These are phyloP conservation scores for Ettlia oleoabundans DNA, from an alignment of 139 green algal species.

Conservation along the genomic window DNA sequence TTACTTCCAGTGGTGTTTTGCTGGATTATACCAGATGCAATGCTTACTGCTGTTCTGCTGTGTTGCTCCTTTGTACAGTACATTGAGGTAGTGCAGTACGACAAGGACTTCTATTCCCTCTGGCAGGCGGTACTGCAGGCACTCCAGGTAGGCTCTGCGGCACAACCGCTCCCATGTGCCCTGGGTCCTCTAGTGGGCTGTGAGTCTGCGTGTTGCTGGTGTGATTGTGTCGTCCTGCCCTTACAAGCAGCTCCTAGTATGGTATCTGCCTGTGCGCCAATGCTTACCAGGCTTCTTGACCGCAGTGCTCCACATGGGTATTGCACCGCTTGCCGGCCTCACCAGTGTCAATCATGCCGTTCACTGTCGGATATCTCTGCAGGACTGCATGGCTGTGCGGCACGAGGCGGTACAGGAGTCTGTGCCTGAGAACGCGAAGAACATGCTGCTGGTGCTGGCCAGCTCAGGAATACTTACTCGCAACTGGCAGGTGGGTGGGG, in stretches of 20 bases:
- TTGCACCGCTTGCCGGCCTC: too few relatives aligned
- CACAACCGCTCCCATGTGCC: background rate
- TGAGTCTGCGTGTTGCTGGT: background rate
- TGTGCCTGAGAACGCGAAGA: conserved; percentile 93
- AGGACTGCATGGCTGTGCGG: conserved; percentile 60
- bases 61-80: conserved; percentile 49
- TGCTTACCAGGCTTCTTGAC: too few relatives aligned
- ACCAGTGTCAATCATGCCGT: too few relatives aligned
- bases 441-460: conserved; percentile 95
- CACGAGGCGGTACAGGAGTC: conserved; percentile 84
- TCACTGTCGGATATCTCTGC: background rate
- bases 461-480: conserved; percentile 63
- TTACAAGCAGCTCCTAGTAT: background rate
- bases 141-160: conserved; percentile 35
- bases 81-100: conserved; percentile 34
- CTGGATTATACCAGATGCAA: too few relatives aligned
- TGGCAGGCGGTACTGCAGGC: conserved; percentile 60
- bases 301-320: too few relatives aligned
- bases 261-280: background rate
- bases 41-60: background rate
- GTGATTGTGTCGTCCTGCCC: too few relatives aligned
- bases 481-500: conserved; percentile 46
- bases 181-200: background rate
- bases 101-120: conserved; percentile 59
- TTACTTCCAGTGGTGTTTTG: too few relatives aligned